A percentile compares a stretch with the other conserved stretches of the same genome.
These are phyloP conservation scores for Laguncularia racemosa DNA, from an alignment of 345 rosid species.

Conservation along the genomic window DNA sequence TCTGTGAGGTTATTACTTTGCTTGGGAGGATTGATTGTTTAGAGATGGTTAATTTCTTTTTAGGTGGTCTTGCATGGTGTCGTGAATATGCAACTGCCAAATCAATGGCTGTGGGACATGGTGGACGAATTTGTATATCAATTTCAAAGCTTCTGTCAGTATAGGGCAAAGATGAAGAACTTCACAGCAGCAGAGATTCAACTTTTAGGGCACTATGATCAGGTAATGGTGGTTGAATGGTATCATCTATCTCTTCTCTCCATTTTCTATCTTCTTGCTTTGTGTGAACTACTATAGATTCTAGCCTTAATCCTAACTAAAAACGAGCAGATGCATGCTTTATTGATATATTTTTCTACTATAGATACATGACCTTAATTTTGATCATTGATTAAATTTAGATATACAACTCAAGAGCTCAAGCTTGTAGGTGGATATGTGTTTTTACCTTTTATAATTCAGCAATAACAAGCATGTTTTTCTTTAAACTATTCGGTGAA, in stretches of 20 bases:
- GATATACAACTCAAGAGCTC: too few relatives aligned
- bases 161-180: slow-evolving; percentile 92
- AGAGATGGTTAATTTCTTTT: slow-evolving; percentile 1
- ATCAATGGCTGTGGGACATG: slow-evolving; percentile 99
- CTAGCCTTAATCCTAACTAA: too few relatives aligned
- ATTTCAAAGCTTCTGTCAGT: slow-evolving; percentile 95
- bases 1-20: neutral
- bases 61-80: slow-evolving; percentile 92
- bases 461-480: too few relatives aligned
- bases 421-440: too few relatives aligned
- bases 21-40: neutral
- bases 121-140: slow-evolving; percentile 99
- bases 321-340: too few relatives aligned
- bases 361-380: too few relatives aligned
- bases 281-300: neutral
- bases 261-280: neutral
- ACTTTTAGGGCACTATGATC: slow-evolving; percentile 64
- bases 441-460: too few relatives aligned
- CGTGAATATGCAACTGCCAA: slow-evolving; percentile 94
- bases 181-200: slow-evolving; percentile 86
- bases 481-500: too few relatives aligned
- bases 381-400: too few relatives aligned
- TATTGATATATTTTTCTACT: too few relatives aligned
- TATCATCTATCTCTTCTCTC: neutral
- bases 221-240: slow-evolving; percentile 30